These are phyloP conservation scores for Helianthus annuus DNA, from an alignment of 129 eudicot species.

Conservation along the genomic window DNA sequence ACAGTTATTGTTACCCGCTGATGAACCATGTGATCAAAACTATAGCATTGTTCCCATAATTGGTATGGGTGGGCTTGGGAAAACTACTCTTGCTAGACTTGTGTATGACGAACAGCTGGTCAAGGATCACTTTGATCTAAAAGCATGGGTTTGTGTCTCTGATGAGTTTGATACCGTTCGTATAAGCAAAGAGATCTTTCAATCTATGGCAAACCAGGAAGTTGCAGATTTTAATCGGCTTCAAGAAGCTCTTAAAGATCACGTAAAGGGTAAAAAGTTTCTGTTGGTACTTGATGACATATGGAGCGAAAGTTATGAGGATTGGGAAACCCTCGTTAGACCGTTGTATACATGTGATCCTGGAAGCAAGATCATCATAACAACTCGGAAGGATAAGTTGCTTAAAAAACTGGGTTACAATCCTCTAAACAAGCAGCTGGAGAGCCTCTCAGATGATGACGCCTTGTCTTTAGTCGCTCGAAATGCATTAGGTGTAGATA, in stretches of 20 bases:
- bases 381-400: background rate
- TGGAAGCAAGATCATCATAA: background rate
- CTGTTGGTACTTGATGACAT: background rate
- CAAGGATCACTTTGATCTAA: too few species aligned
- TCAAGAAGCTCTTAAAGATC: background rate
- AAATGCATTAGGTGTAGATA: background rate
- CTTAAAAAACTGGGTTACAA: background rate
- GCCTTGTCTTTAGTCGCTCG: background rate
- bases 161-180: too few species aligned
- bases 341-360: background rate
- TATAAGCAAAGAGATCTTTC: too few species aligned
- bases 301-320: constrained; percentile 3
- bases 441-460: background rate
- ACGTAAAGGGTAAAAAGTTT: background rate
- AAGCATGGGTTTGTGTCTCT: too few species aligned
- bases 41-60: too few species aligned
- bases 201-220: too few species aligned
- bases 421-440: background rate
- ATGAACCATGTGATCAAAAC: too few species aligned
- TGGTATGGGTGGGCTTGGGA: too few species aligned
- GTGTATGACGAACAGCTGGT: too few species aligned
- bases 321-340: background rate
- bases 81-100: too few species aligned
- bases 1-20: too few species aligned
- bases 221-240: too few species aligned